Evolutionary conservation across 768 basidiomycete species (phyloP).

Genomic region (Amanita phalloides): DNA sequence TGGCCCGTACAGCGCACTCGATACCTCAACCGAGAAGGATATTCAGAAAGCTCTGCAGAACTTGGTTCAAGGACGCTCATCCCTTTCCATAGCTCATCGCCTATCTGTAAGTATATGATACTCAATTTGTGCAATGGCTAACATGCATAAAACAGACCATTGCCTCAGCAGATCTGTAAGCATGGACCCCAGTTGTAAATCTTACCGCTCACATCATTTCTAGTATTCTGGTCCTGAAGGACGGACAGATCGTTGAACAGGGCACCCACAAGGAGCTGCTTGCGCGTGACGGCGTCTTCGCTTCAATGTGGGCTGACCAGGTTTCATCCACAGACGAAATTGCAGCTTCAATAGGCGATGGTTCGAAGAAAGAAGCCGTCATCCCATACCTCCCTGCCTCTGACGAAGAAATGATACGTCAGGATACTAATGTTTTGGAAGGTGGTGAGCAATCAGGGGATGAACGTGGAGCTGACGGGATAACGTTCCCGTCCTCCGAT

Average conservation of each 20-base stretch:
- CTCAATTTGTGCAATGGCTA: slow-evolving; percentile 8
- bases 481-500: slow-evolving; percentile 25
- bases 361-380: slow-evolving; percentile 27
- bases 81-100: slow-evolving; percentile 72
- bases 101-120: slow-evolving; percentile 44
- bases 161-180: slow-evolving; percentile 52
- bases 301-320: slow-evolving; percentile 86
- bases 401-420: background rate
- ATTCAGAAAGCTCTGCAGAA: slow-evolving; percentile 84
- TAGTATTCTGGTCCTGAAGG: slow-evolving; percentile 84
- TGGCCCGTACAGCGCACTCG: slow-evolving; percentile 48
- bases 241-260: slow-evolving; percentile 80
- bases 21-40: slow-evolving; percentile 84
- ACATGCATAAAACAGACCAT: slow-evolving; percentile 28
- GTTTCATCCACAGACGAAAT: slow-evolving; percentile 52
- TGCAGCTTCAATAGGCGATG: slow-evolving; percentile 23
- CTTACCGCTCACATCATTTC: slow-evolving; percentile 6
- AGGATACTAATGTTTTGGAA: slow-evolving; percentile 4
- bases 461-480: background rate
- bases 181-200: background rate
- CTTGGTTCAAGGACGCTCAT: slow-evolving; percentile 62
- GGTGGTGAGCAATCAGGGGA: background rate
- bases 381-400: slow-evolving; percentile 18
- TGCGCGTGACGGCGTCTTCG: slow-evolving; percentile 60
- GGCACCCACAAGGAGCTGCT: slow-evolving; percentile 75